Base-by-base conservation (phyloP, 2,329 filamentous ascomycete genomes). In the Aureobasidium sp. region DNA sequence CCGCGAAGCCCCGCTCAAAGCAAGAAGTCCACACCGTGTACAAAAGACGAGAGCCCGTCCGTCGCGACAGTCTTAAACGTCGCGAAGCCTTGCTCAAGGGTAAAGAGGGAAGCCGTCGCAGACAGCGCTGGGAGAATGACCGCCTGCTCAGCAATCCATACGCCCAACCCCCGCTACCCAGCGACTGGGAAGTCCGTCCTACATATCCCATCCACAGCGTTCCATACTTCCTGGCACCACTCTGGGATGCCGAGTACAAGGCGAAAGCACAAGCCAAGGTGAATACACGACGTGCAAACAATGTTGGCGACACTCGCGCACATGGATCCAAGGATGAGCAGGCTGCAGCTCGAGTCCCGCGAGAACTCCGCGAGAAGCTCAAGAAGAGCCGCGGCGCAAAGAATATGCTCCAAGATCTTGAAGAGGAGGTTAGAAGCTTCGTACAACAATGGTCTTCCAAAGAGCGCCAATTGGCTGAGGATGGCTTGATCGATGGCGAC, bases 51-150 rank as follows among this genome's bases (percentile, higher is more conserved):
- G 80, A 82, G 68, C 79, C 81, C 6, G 69, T 84, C 50, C 78
- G 82, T 37, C 81, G 84, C 56, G 85, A 88, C 68, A 87, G 83
- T 68, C 69, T 84, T 69, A 85, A 84, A 70, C 76, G 83, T 57
- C 86, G 92, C 20, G 91, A 96, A 67, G 84, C 86, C 2, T 72
- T 96, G 58, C 79, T 94, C 36, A 95, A 91, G 77, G 93, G 93
- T 62, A 96, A 95, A 68, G 91, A 97, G 74, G 93, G 93, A 37
- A 93, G 86, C 69, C 84, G 93, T 39, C 87, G 93, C 70, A 82
- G 93, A 55, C 87, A 93, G 69, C 83, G 93, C 62, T 97, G 92
- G 91, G 94, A 99, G 79, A 99, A 97, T 75, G 93, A 96, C 76
- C 91, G 85, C 67, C 85, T 97, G 65, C 78, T 96, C 62, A 84